Evolutionary conservation across 441 rosid species (phyloP).

Genomic region (Isatis lusitanica): DNA sequence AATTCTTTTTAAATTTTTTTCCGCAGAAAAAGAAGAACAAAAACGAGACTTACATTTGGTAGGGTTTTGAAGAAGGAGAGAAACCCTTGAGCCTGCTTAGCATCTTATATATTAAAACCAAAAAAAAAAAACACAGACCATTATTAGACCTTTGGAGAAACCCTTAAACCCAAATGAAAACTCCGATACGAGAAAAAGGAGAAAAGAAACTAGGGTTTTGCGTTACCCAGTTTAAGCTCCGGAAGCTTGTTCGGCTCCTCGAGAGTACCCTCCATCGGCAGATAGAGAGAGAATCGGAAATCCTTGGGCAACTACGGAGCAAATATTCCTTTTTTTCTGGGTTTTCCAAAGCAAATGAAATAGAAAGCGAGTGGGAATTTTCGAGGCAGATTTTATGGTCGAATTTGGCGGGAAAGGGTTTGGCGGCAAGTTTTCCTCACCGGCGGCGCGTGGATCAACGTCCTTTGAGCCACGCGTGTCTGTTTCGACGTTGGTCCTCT

Average conservation of each 20-base stretch:
- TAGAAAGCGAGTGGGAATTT: constrained; percentile 1
- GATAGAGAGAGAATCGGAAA: background rate
- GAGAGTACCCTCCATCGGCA: constrained; percentile 53
- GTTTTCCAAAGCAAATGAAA: background rate
- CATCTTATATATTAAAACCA: constrained; percentile 38
- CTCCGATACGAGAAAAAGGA: background rate
- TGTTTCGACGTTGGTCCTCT: background rate
- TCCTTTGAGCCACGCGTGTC: background rate
- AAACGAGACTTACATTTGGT: constrained; percentile 56
- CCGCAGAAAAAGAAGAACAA: constrained; percentile 5
- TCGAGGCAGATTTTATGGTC: background rate
- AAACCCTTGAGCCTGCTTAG: constrained; percentile 96
- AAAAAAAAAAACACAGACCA: background rate
- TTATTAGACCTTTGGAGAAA: constrained; percentile 11
- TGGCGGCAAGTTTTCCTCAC: constrained; percentile 48
- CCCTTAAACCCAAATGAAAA: constrained; percentile 5
- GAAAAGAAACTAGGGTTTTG: constrained; percentile 34
- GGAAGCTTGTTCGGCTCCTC: constrained; percentile 79
- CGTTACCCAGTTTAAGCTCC: constrained; percentile 84
- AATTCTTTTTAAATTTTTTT: background rate
- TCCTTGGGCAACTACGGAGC: background rate
- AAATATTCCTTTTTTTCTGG: background rate
- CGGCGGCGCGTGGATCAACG: constrained; percentile 46
- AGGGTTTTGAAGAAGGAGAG: constrained; percentile 93
- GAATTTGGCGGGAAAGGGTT: constrained; percentile 64